Base-by-base conservation (phyloP, 1,284 basidiomycete species). In the Schizopora paradoxa region DNA sequence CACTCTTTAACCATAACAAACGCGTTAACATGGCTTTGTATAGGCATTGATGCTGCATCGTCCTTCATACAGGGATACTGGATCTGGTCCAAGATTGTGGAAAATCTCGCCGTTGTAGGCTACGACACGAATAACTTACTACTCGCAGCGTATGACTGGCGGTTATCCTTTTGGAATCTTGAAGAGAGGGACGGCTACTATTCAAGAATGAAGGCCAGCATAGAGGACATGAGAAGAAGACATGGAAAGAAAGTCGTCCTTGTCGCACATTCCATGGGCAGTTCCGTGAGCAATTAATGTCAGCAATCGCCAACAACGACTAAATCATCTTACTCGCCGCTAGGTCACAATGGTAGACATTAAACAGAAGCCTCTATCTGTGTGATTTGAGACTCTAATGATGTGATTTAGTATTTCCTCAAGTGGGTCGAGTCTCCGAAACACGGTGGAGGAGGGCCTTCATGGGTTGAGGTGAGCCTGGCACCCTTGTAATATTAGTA, bases 151-250 rank as follows among this genome's bases (percentile, higher is more conserved):
- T 95, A 93, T 60, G 91, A 94, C 60, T 94, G 90, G 91, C 75
- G 93, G 31, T 61, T 97, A 44, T 89, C 89, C n/a, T 92, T 82
- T 63, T 86, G 80, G 66, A 98, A 99, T 59, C 68, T 88, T 2
- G 93, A 99, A 67, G 84, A 86, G 54, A 79, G 96, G 25, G 96
- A 99, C 62, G 83, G 83, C 3, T 98, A 94, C 66, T 98, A 96
- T 59, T 91, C 89, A 0, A 80, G 78, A 47, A 73, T 99, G 40
- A 97, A 96, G 66, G 60, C 71, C 5, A 85, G 78, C 3, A 89
- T 98, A 40, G 95, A 99, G 65, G 73, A 83, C 36, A 82, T 94
- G 61, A 82, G 86, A 55, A 70, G 69, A 47, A 76, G 86, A 7
- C 82, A 85, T 52, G 74, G 76, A 10, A 82, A 82, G 63, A 97